Base-by-base conservation (phyloP, 345 rosid genomes). In the Euphorbia tirucalli region DNA sequence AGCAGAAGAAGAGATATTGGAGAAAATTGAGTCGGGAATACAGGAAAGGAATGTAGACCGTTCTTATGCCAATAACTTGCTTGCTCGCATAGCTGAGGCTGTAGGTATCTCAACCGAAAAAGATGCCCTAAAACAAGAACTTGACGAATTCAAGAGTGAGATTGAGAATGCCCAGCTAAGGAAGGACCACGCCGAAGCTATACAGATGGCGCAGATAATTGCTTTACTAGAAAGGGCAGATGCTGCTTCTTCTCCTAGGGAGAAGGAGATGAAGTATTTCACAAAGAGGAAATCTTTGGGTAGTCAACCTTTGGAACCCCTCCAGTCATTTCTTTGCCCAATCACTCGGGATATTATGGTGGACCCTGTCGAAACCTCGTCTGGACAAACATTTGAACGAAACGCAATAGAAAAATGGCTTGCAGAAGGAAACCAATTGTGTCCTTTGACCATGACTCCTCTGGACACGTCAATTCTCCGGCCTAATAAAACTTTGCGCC, bases 171-270 rank as follows among this genome's bases (percentile, higher is more conserved):
- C 73, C 54, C 81, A 80, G 74, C 79, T 87, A 70, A 82, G 80
- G 75, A 89, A 87, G 79, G 82, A 89, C 72, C 85, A 79, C 70
- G 93, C 89, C 32, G 93, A 89, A 79, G 85, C 88, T 68, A 81
- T 89, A 74, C 93, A 87, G 78, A 87, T 89, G 93, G 89, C 85
- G 66, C 93, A 89, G 79, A 89, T 89, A 44, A 87, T 85, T 74
- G 84, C 89, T 80, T 79, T 89, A 80, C 74, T 89, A 73, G 91
- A 79, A 86, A 82, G 86, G 65, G 89, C 91, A 19, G 93, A 89
- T 82, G 89, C 83, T 70, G 78, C 88, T 66, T 80, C 85, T 21
- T 85, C 91, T 71, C 86, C 80, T 11, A 66, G 37, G 72, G 93
- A 87, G 74, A 89, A 80, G 77, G 89, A 87, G 77, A 76, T 59